phyloP scores from a whole-genome alignment of 306 rosid species.

The Clitoria ternatea region DNA sequence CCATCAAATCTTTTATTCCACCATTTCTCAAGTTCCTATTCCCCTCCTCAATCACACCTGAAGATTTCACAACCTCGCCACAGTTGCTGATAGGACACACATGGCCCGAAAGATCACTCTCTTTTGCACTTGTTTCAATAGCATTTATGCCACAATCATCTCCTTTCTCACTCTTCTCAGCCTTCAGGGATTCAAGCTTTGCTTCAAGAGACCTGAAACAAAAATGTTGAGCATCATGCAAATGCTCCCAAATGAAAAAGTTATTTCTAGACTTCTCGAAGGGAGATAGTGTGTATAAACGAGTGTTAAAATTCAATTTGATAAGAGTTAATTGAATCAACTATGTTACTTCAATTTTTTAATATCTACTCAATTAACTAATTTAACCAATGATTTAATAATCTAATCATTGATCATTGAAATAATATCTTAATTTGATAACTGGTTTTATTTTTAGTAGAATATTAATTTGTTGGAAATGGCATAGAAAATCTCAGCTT shows the following conservation, averaged over 20 bases:
- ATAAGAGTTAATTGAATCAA: too few species aligned
- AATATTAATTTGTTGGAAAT: neutral
- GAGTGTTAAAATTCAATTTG: too few species aligned
- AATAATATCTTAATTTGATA: too few species aligned
- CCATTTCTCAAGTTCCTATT: slow-evolving; percentile 29
- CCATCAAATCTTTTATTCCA: slow-evolving; percentile 35
- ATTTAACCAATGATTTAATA: too few species aligned
- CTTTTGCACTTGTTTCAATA: slow-evolving; percentile 49
- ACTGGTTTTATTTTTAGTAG: too few species aligned
- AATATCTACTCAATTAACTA: too few species aligned
- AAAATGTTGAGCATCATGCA: neutral
- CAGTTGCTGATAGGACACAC: slow-evolving; percentile 45
- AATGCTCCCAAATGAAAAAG: neutral
- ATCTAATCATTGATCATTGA: too few species aligned
- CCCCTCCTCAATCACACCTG: slow-evolving; percentile 35
- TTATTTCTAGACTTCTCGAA: neutral
- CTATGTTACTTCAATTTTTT: too few species aligned
- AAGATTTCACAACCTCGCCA: slow-evolving; percentile 45
- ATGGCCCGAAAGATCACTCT: slow-evolving; percentile 41
- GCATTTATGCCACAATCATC: slow-evolving; percentile 34
- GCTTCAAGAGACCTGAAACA: slow-evolving; percentile 56
- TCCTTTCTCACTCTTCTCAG: slow-evolving; percentile 35
- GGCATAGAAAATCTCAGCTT: neutral
- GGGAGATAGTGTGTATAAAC: too few species aligned
- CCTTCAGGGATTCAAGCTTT: slow-evolving; percentile 51